A percentile compares a stretch with the other conserved stretches of the same genome.
phyloP scores from a whole-genome alignment of 441 rosid species.

The Isatis lusitanica region DNA sequence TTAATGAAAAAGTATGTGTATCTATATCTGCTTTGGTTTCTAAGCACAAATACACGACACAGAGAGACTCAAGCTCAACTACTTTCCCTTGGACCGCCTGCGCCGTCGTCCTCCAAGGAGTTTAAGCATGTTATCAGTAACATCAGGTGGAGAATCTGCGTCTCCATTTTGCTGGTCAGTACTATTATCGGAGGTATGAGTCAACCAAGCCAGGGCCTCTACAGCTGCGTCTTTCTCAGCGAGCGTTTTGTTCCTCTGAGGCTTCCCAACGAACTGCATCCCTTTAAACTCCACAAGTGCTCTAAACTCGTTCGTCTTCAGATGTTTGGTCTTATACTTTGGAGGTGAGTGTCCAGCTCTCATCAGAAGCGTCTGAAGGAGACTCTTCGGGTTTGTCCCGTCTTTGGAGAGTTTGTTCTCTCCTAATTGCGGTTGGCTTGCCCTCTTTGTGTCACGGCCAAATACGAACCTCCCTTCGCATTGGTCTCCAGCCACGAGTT shows the following conservation, averaged over 20 bases:
- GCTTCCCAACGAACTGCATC: slow-evolving; percentile 97
- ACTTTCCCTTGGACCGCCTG: slow-evolving; percentile 37
- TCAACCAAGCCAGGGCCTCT: slow-evolving; percentile 96
- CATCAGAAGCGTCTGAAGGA: slow-evolving; percentile 91
- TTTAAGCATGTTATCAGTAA: slow-evolving; percentile 94
- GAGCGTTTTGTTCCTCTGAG: slow-evolving; percentile 86
- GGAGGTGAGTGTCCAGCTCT: slow-evolving; percentile 99
- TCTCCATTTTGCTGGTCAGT: slow-evolving; percentile 37
- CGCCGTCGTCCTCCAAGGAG: slow-evolving; percentile 81
- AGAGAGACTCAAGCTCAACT: neutral
- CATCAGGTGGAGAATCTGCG: slow-evolving; percentile 58
- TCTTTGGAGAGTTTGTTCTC: slow-evolving; percentile 67
- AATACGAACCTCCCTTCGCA: slow-evolving; percentile 98
- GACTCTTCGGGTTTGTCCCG: slow-evolving; percentile 93
- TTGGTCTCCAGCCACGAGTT: slow-evolving; percentile 87
- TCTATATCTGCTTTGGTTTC: neutral
- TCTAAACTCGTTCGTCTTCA: slow-evolving; percentile 88
- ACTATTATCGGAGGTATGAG: slow-evolving; percentile 64
- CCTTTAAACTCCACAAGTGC: slow-evolving; percentile 98
- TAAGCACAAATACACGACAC: neutral
- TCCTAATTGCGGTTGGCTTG: slow-evolving; percentile 48
- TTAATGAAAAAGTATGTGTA: neutral
- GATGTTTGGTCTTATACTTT: slow-evolving; percentile 92
- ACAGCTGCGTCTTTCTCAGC: slow-evolving; percentile 97
- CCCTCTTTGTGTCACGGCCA: slow-evolving; percentile 79